Base-by-base conservation (phyloP, 1,284 basidiomycete species). In the Naganishia liquefaciens region DNA sequence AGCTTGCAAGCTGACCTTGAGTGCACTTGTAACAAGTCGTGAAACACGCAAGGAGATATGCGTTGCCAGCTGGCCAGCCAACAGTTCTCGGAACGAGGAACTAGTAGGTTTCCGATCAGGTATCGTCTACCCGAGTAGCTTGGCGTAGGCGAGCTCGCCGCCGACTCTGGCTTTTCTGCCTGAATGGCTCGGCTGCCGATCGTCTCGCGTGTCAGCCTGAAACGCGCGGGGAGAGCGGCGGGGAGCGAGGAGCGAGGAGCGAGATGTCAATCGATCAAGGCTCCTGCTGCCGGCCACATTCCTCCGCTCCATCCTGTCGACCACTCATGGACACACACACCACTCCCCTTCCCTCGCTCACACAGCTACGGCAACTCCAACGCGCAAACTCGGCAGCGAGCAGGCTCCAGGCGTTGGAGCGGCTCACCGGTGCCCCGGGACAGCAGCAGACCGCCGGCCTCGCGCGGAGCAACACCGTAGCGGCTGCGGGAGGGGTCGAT, bases 301-400 rank as follows among this genome's bases (percentile, higher is more conserved):
- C 2, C 15, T 17, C 43, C 0, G 60, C 33, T 2, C 49, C 73
- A 73, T 37, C 33, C 6, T 37, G 33, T 68, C 74, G 30, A 73
- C 74, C 62, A 77, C 27, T 28, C 49, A 51, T 51, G 51, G 51
- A 53, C 6, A 10, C 51, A 30, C 28, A 33, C 28, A 39, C 76
- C 2, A 73, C 72, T 57, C 77, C 77, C 5, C 68, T 79, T 5
- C 77, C 76, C 2, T 72, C 74, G 5, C 69, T 79, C 0, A 75
- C 74, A 23, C 76, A 78, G 30, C 65, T 79, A 10, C 64, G 75
- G 9, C 73, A 71, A 23, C 71, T 80, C 0, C 75, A 76, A 43
- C 70, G 78, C 9, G 78, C 77, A 11, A 80, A 80, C 63, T 78
- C 77, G 23, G 74, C 75, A 1, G 74, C 75, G 7, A 77, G 77